Conservation (phyloP, 2,329 filamentous ascomycete species). For the Coniochaeta sp. region DNA sequence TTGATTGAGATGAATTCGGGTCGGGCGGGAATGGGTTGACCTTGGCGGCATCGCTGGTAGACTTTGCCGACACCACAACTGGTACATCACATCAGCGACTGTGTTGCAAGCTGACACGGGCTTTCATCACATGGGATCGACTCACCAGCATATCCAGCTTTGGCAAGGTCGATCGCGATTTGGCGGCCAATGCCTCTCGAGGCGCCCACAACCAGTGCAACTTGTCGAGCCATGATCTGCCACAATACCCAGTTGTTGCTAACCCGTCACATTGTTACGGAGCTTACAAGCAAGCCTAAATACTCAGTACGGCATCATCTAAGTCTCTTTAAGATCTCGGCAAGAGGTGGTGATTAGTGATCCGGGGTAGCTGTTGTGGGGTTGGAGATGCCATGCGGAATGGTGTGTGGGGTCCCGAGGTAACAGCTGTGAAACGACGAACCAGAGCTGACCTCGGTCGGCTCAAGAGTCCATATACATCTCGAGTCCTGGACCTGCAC, state of each 20-base stretch:
- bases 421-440: not conserved
- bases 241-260: not conserved
- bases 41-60: conserved; percentile 53
- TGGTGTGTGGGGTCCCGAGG: not conserved
- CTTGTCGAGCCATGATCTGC: conserved; percentile 29
- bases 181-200: conserved; percentile 77
- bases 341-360: not conserved
- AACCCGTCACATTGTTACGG: not conserved
- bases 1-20: conserved; percentile 67
- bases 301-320: not conserved
- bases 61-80: conserved; percentile 76
- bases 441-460: not conserved
- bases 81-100: not conserved
- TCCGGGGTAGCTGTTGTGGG: not conserved
- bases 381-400: not conserved
- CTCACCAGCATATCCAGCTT: conserved; percentile 61
- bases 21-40: conserved; percentile 60
- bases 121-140: not conserved
- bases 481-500: not conserved
- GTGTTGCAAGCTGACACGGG: not conserved
- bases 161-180: conserved; percentile 69
- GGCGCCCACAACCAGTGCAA: conserved; percentile 67
- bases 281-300: not conserved
- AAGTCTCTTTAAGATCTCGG: not conserved
- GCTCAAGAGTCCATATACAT: not conserved